phyloP scores from a whole-genome alignment of 176 grass and related monocot genomes.

The Eragrostis curvula region DNA sequence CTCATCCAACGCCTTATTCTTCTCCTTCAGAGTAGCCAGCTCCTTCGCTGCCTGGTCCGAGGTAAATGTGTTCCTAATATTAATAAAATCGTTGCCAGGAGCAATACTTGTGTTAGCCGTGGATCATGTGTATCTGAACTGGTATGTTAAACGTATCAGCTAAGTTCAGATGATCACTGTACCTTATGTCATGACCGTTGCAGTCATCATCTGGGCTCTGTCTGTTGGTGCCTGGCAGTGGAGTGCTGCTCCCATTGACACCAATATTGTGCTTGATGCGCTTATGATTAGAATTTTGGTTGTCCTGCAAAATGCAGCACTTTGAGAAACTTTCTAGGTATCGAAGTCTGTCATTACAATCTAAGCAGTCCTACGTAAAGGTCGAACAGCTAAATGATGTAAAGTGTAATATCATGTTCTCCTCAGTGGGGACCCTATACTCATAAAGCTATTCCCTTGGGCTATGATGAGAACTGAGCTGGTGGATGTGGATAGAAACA shows the following conservation, averaged over 20 bases:
- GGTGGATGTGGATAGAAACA: constrained; percentile 46
- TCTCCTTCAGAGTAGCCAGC: constrained; percentile 63
- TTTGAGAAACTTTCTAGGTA: constrained; percentile 30
- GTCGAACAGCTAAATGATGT: constrained; percentile 27
- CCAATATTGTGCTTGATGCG: constrained; percentile 39
- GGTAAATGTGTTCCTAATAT: constrained; percentile 35
- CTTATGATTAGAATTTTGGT: constrained; percentile 44
- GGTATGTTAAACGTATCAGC: neutral
- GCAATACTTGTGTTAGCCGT: neutral
- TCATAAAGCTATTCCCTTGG: constrained; percentile 16
- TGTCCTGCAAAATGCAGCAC: constrained; percentile 52
- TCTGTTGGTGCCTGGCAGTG: constrained; percentile 6
- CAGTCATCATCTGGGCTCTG: constrained; percentile 26
- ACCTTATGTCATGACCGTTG: constrained; percentile 49
- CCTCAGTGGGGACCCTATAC: constrained; percentile 28
- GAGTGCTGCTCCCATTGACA: constrained; percentile 1
- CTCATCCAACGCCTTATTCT: constrained; percentile 71
- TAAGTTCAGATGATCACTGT: constrained; percentile 3
- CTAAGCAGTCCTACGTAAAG: constrained; percentile 33
- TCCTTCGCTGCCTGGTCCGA: constrained; percentile 46
- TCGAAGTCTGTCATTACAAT: constrained; percentile 35
- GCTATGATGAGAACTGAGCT: constrained; percentile 18
- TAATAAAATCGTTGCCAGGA: neutral
- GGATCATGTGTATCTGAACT: constrained; percentile 7
- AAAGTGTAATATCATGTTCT: constrained; percentile 36